Percentiles rank a stretch among this genome's conserved stretches.
These are phyloP conservation scores for Urostyla sp. DNA, from an alignment of 73 alveolate species.

Conservation along the genomic window DNA sequence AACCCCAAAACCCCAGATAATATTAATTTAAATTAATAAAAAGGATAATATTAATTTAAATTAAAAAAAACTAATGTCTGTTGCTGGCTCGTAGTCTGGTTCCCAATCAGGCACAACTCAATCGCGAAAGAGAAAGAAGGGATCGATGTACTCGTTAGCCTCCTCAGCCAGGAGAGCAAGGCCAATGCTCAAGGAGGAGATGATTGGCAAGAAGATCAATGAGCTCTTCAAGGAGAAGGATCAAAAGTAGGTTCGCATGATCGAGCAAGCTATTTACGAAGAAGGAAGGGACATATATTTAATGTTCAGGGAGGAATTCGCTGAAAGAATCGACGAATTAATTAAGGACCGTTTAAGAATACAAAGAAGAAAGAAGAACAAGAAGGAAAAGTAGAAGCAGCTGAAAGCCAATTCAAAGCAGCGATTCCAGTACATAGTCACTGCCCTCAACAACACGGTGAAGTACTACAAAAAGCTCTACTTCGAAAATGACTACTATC, in stretches of 20 bases:
- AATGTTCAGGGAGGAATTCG: constrained; percentile 22
- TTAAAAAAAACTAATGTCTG: no score
- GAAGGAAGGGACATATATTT: constrained; percentile 50
- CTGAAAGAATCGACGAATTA: constrained; percentile 42
- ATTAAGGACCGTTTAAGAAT: constrained; percentile 65
- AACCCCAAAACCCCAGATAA: no score
- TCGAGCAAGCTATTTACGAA: constrained; percentile 55
- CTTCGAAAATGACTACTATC: constrained; percentile 71
- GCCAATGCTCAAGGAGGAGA: constrained; percentile 57
- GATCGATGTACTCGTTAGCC: constrained; percentile 57
- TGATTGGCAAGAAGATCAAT: constrained; percentile 61
- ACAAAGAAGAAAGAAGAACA: constrained; percentile 59
- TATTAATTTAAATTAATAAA: no score
- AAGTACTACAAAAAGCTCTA: constrained; percentile 55
- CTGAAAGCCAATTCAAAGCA: constrained; percentile 31
- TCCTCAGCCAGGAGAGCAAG: constrained; percentile 47
- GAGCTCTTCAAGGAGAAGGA: constrained; percentile 60
- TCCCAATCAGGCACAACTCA: no score
- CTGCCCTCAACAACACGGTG: constrained; percentile 42
- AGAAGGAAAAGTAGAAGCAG: constrained; percentile 48
- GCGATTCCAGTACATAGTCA: constrained; percentile 18
- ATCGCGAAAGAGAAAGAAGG: constrained; percentile 57
- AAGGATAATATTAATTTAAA: no score
- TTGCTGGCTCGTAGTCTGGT: no score
- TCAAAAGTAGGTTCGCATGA: constrained; percentile 21